Evolutionary conservation across 2,329 filamentous ascomycete genomes (phyloP).

Genomic region (Neurospora sp.): DNA sequence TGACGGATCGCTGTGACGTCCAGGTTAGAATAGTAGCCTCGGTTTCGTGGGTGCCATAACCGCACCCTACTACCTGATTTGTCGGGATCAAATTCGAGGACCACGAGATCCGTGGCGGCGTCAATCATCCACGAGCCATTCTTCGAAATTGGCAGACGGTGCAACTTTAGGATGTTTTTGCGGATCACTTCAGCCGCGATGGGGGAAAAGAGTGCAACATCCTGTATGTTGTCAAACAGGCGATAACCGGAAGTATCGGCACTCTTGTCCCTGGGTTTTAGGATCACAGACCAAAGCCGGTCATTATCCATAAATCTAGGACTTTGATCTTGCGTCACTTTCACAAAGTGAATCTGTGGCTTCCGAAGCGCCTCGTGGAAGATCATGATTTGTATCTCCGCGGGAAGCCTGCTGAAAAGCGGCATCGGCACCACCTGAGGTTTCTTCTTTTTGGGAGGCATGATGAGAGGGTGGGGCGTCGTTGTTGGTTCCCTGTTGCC

Average conservation of each 20-base stretch:
- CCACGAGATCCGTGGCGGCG: slow-evolving; percentile 11
- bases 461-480: background rate
- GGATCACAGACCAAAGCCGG: no score
- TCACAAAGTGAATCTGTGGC: slow-evolving; percentile 11
- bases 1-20: background rate
- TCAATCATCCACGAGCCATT: background rate
- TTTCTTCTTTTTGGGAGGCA: background rate
- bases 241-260: slow-evolving; percentile 7
- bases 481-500: background rate
- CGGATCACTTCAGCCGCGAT: background rate
- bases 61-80: background rate
- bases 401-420: slow-evolving; percentile 4
- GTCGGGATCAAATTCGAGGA: slow-evolving; percentile 12
- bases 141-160: background rate
- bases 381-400: slow-evolving; percentile 14
- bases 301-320: no score
- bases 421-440: background rate
- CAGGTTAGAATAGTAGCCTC: no score
- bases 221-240: background rate
- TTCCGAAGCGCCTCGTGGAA: slow-evolving; percentile 10
- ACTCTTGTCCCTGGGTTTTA: background rate
- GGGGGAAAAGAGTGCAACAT: background rate
- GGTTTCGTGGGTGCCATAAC: background rate
- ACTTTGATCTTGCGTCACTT: no score
- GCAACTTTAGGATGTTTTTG: background rate